Evolutionary conservation across 352 stramenopile genomes (phyloP).

Genomic region (Phytophthora pinifolia): DNA sequence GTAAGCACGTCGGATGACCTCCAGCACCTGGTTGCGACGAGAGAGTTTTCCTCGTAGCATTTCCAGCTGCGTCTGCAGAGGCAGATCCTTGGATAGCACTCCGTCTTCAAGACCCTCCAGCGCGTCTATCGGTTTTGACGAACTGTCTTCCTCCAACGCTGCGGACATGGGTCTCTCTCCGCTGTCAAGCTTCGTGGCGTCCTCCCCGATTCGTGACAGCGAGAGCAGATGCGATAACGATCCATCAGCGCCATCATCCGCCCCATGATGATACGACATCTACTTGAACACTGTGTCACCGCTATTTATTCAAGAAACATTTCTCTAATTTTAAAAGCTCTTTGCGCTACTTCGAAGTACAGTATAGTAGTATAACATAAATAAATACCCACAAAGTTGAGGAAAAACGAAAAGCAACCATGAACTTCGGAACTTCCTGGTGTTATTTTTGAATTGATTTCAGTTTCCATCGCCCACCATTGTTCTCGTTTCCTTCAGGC

Average conservation of each 20-base stretch:
- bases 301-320: slow-evolving; percentile 1
- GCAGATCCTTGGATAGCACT: slow-evolving; percentile 37
- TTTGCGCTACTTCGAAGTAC: no score
- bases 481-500: neutral
- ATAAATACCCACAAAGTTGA: neutral
- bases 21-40: slow-evolving; percentile 70
- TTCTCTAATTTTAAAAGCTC: slow-evolving; percentile 27
- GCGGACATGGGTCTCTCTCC: slow-evolving; percentile 2
- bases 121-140: slow-evolving; percentile 9
- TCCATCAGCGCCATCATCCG: slow-evolving; percentile 1
- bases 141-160: slow-evolving; percentile 9
- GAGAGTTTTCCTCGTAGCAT: slow-evolving; percentile 70
- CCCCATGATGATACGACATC: slow-evolving; percentile 19
- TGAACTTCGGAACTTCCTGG: neutral
- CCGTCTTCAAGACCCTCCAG: slow-evolving; percentile 28
- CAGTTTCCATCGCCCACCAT: slow-evolving; percentile 7
- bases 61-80: slow-evolving; percentile 49
- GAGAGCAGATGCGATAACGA: slow-evolving; percentile 11
- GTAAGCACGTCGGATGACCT: slow-evolving; percentile 75
- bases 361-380: no score
- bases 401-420: neutral
- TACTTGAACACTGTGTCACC: neutral
- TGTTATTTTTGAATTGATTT: slow-evolving; percentile 11
- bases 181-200: slow-evolving; percentile 5
- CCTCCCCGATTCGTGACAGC: slow-evolving; percentile 17